Evolutionary conservation across 2,329 filamentous ascomycete genomes (phyloP), one percentile per base, ranked within the genome.

Genomic region (Anthostomella pinea): DNA sequence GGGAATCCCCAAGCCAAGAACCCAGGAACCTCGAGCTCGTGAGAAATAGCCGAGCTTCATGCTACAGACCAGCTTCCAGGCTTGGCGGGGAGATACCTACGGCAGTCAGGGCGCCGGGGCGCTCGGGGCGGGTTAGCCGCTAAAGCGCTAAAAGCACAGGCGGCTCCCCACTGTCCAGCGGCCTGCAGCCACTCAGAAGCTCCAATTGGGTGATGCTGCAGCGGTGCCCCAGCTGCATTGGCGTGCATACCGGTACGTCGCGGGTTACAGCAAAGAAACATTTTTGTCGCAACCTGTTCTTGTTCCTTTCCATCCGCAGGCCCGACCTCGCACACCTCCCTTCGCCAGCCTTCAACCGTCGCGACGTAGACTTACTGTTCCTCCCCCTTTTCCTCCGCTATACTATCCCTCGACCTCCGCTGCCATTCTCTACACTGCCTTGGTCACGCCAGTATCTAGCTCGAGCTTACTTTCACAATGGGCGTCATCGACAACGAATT

Each of bases 401-500:
- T 42, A 36, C 11, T 35, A 43, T 35, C 18, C 22, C 20, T 22
- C 25, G 19, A 9, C 13, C 19, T 19, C 25, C 14, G n/a, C 15
- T 20, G n/a, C 18, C 15, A 20, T 21, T 31, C 15, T 18, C 9
- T 31, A 5, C 11, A n/a, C 29, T 30, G 13, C 28, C 13, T 13
- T 8, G 8, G 6, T 27, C 25, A 27, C n/a, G n/a, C n/a, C n/a
- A n/a, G n/a, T n/a, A n/a, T 39, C 38, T 43, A 28, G 28, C 39
- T 30, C 41, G 23, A 42, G 38, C 39, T 42, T 7, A 34, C 33
- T 40, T 53, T 49, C 46, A 75, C 67, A 75, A 96, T 96, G 90
- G 86, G 88, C 67, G 85, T 87, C 63, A 82, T 91, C 68, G 83
- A 86, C 63, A 86, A 93, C 62, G 81, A 89, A 64, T 80, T 95